These are phyloP conservation scores for Botrytis aclada DNA, from an alignment of 2,329 filamentous ascomycete species.

Conservation along the genomic window DNA sequence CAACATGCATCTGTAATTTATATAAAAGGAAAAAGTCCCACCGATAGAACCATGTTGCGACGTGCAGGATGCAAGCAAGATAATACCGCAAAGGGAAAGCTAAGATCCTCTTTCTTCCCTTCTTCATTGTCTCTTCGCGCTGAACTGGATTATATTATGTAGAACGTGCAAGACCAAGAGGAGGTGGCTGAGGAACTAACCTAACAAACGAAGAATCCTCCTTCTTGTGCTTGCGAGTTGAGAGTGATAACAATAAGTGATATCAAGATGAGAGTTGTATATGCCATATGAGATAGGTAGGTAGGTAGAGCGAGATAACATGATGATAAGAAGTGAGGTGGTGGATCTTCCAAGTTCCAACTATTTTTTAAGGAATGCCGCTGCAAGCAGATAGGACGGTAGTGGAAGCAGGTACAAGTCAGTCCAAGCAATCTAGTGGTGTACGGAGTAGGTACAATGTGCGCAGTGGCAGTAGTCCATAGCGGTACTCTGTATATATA, in stretches of 20 bases:
- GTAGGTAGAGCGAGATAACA: background rate
- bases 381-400: background rate
- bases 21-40: background rate
- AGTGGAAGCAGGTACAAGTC: constrained; percentile 2
- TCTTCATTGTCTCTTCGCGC: background rate
- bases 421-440: background rate
- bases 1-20: constrained; percentile 16
- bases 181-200: background rate
- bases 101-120: background rate
- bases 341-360: background rate
- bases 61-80: constrained; percentile 15
- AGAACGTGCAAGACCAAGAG: no score
- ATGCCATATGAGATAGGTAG: background rate
- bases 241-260: background rate
- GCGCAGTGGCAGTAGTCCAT: background rate
- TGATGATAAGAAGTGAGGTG: background rate
- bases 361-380: constrained; percentile 4
- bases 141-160: background rate
- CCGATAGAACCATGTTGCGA: constrained; percentile 6
- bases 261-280: background rate
- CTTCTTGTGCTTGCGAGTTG: background rate
- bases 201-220: background rate
- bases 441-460: background rate
- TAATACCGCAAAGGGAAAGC: background rate
- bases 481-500: background rate